Evolutionary conservation across 768 basidiomycete species (phyloP), one percentile per base, ranked within the genome.

Genomic region (Xerocomus spinulosus): DNA sequence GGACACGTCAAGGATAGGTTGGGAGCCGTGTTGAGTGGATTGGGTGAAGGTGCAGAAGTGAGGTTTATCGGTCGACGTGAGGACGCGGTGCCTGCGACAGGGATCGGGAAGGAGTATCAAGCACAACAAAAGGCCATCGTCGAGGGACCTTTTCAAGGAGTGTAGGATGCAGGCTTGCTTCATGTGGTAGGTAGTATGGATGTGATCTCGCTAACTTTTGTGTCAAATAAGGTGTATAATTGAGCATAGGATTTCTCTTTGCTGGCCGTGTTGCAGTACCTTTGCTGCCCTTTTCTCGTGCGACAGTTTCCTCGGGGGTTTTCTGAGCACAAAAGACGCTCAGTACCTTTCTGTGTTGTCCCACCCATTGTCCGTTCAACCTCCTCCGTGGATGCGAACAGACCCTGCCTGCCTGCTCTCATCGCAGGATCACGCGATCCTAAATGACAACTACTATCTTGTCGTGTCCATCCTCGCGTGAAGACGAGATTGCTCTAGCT

Each of bases 41-140:
- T 68, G 66, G 67, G 75, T 49, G 48, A 52, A 12, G 28, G 52
- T 58, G 49, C 55, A 47, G 50, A 60, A 55, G 59, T 88, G 39
- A 60, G 51, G 49, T 92, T 83, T 63, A 60, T 70, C n/a, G 90
- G 92, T 3, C 71, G 92, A 58, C 74, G 68, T 52, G 81, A 83
- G 68, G 84, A 81, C 57, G 79, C 86, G 15, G 69, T 92, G 25
- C 86, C 88, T 35, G 92, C 81, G 8, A 83, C 87, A 17, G 92
- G 87, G 0, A 80, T 84, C 50, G 84, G 85, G 43, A 79, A 73
- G 57, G 62, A 84, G 36, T 90, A 92, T 68, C 70, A 70, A 44
- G 68, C 44, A 20, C 86, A 92, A 65, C 85, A 88, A 67, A 72
- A 71, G 58, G 73, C 60, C 38, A 70, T 93, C 18, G 43, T 90